These are phyloP conservation scores for Cladophialophora carrionii DNA, from an alignment of 2,329 filamentous ascomycete genomes.

Conservation along the genomic window DNA sequence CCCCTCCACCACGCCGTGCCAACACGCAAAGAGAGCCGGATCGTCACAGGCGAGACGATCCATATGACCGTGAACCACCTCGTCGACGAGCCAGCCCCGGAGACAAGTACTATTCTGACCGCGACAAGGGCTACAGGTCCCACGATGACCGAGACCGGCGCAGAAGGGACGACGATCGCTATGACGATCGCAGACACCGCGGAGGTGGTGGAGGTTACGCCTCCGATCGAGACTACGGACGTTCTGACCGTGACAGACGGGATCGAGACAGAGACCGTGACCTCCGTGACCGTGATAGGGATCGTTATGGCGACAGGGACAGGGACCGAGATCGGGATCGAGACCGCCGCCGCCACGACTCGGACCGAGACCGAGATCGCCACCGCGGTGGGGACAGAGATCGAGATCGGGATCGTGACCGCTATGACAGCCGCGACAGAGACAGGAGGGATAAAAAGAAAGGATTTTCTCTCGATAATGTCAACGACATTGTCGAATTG, in stretches of 20 bases:
- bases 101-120: constrained; percentile 29
- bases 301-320: constrained; percentile 26
- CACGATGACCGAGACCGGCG: constrained; percentile 26
- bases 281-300: constrained; percentile 19
- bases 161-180: constrained; percentile 30
- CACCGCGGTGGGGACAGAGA: constrained; percentile 22
- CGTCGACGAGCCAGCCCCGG: constrained; percentile 31
- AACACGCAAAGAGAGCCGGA: constrained; percentile 29
- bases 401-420: constrained; percentile 20
- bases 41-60: constrained; percentile 27
- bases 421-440: constrained; percentile 23
- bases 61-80: constrained; percentile 26
- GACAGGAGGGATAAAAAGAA: constrained; percentile 32
- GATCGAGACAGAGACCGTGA: constrained; percentile 27
- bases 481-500: constrained; percentile 33
- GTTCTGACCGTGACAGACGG: constrained; percentile 27
- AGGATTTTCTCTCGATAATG: constrained; percentile 32
- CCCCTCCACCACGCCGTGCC: constrained; percentile 27
- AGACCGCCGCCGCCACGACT: constrained; percentile 18
- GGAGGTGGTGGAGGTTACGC: constrained; percentile 32
- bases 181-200: constrained; percentile 29
- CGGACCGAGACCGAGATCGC: constrained; percentile 29
- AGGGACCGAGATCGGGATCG: constrained; percentile 29
- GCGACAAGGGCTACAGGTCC: constrained; percentile 32
- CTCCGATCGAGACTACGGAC: constrained; percentile 30